Evolutionary conservation across 331 rosid species (phyloP).

Genomic region (Acacia concinna): DNA sequence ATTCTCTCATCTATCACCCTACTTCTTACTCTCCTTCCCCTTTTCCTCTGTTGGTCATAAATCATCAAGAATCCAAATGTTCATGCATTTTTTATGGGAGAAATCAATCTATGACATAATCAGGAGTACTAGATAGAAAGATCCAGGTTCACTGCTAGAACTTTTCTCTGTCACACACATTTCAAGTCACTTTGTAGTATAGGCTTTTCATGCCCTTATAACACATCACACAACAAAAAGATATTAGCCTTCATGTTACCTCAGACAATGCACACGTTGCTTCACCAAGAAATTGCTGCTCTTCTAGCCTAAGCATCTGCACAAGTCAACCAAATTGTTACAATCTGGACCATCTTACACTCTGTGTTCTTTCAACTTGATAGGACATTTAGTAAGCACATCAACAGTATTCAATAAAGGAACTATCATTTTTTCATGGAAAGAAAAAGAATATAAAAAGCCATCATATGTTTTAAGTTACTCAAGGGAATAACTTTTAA

Average conservation of each 20-base stretch:
- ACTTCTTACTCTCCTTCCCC: background rate
- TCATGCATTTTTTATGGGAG: constrained; percentile 2
- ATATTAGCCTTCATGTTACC: constrained; percentile 44
- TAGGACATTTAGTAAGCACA: background rate
- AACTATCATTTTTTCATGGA: constrained; percentile 10
- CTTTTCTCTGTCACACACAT: background rate
- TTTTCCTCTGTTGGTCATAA: background rate
- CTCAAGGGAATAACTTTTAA: constrained; percentile 13
- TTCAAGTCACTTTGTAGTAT: background rate
- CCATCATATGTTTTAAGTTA: background rate
- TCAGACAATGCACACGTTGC: constrained; percentile 65
- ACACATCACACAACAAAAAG: background rate
- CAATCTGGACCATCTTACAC: constrained; percentile 7
- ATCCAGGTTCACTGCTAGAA: constrained; percentile 14
- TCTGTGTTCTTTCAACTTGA: constrained; percentile 9
- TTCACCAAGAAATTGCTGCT: constrained; percentile 82
- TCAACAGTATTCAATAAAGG: background rate
- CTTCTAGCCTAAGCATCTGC: constrained; percentile 87
- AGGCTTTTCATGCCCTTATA: constrained; percentile 18
- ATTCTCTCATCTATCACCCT: background rate
- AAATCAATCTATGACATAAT: background rate
- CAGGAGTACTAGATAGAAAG: constrained; percentile 8
- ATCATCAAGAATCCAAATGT: background rate
- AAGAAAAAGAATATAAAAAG: constrained; percentile 18
- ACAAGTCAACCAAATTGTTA: constrained; percentile 36